phyloP scores from a whole-genome alignment of 352 stramenopile species.

The Globisporangium splendens region DNA sequence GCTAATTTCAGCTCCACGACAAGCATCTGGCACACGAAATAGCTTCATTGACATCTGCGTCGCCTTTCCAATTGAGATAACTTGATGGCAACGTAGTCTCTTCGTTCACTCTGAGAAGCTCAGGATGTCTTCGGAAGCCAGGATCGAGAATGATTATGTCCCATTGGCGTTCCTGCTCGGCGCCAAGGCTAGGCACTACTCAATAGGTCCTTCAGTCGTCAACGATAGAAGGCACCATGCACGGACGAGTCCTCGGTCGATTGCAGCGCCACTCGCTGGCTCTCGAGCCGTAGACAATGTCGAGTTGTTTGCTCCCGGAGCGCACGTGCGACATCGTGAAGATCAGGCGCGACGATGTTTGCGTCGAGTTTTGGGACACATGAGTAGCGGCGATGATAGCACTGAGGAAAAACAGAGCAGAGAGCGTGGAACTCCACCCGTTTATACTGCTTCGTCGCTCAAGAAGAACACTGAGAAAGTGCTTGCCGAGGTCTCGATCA shows the following conservation, averaged over 20 bases:
- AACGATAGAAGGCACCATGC: too few species aligned
- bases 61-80: too few species aligned
- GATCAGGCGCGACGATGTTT: slow-evolving; percentile 34
- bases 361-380: slow-evolving; percentile 22
- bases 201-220: too few species aligned
- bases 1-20: neutral
- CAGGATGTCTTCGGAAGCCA: slow-evolving; percentile 9
- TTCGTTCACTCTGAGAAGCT: slow-evolving; percentile 1
- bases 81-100: too few species aligned
- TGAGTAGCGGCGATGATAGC: neutral
- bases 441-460: slow-evolving; percentile 1
- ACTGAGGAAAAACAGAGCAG: neutral
- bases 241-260: too few species aligned
- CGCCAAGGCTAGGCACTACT: slow-evolving; percentile 35
- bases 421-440: neutral
- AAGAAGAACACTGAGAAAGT: slow-evolving; percentile 8
- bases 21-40: too few species aligned
- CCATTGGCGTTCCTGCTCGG: slow-evolving; percentile 70
- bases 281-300: neutral
- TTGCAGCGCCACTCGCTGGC: too few species aligned
- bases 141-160: slow-evolving; percentile 47
- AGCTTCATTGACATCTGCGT: too few species aligned
- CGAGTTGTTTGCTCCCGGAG: slow-evolving; percentile 13
- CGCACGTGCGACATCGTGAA: slow-evolving; percentile 31
- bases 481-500: slow-evolving; percentile 4